Base-by-base conservation (phyloP, 148 eudicot species). In the Cornus kousa region DNA sequence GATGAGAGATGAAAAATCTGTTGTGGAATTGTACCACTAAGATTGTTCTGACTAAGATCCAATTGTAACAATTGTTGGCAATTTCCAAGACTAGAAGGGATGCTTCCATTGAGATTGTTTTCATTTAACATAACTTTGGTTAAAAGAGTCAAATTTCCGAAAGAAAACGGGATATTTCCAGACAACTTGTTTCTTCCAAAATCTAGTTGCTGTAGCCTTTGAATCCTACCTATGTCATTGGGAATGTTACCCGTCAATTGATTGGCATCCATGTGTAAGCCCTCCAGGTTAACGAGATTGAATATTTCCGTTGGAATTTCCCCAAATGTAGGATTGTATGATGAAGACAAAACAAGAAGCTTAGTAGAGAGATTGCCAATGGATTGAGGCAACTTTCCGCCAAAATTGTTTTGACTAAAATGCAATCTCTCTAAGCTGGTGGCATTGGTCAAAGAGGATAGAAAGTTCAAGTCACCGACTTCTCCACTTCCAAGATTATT, bases 61-160 rank as follows among this genome's bases (percentile, higher is more conserved):
- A 85, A 37, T 0, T 0, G 46, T 10, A 50, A 11, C 3, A 86
- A 50, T 33, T 68, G 66, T 17, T 57, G 59, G 66, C 80, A 86
- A 7, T 78, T 83, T 14, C 85, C 87, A 24, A 83, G 33, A 17
- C 23, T 28, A 12, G 78, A 33, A 24, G 91, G 91, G 48, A 89
- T 89, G n/a, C 7, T 16, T 1, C 91, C 88, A 23, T 35, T 48
- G 2, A 86, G 70, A 37, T 48, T 73, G 70, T 86, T 84, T 35
- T 11, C 13, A 5, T 20, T 20, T 31, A 86, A 24, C 4, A 3
- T 2, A 17, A 84, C 71, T 16, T 17, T 0, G 59, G n/a, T 74
- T 13, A 86, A 16, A 19, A 57, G n/a, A 20, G 87, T 72, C n/a
- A 88, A 40, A 73, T 86, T 84, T 77, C 89, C 89, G 0, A 84